Percentiles rank a stretch among this genome's conserved stretches.
phyloP scores from a whole-genome alignment of 441 rosid species.

The Pelargonium citronellum region DNA sequence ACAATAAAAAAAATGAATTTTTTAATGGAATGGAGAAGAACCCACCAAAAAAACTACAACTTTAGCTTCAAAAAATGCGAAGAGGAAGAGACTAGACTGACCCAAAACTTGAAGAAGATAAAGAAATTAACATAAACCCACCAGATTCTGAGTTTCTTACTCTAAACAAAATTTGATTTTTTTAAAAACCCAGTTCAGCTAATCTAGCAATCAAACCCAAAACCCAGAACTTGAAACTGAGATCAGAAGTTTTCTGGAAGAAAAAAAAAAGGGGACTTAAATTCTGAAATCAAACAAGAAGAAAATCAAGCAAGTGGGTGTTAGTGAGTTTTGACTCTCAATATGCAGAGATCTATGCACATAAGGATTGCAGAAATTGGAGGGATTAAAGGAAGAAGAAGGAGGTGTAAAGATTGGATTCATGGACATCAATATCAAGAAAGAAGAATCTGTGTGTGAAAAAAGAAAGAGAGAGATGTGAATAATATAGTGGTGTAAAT shows the following conservation, averaged over 20 bases:
- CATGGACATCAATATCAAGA: constrained; percentile 27
- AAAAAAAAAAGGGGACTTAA: constrained; percentile 15
- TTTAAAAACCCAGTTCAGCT: constrained; percentile 22
- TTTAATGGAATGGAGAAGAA: constrained; percentile 10
- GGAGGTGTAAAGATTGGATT: constrained; percentile 27
- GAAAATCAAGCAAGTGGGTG: constrained; percentile 23
- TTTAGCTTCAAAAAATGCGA: too few species aligned
- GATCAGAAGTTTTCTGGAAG: too few species aligned
- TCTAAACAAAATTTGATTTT: constrained; percentile 28
- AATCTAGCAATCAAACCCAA: constrained; percentile 25
- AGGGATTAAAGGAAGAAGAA: constrained; percentile 5
- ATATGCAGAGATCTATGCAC: constrained; percentile 22
- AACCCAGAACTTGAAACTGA: constrained; percentile 31
- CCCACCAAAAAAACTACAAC: constrained; percentile 25
- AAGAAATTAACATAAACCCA: constrained; percentile 26
- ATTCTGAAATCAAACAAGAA: constrained; percentile 26
- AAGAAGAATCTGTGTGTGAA: too few species aligned
- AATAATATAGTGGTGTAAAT: too few species aligned
- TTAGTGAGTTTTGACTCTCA: constrained; percentile 24
- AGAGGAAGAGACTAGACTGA: background rate
- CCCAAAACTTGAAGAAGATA: constrained; percentile 27
- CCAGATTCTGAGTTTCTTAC: constrained; percentile 41
- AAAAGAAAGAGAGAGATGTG: too few species aligned
- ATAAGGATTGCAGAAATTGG: constrained; percentile 6
- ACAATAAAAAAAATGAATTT: constrained; percentile 6